A percentile compares a stretch with the other conserved stretches of the same genome.
These are phyloP conservation scores for Eruca vesicaria DNA, from an alignment of 441 rosid species.

Conservation along the genomic window DNA sequence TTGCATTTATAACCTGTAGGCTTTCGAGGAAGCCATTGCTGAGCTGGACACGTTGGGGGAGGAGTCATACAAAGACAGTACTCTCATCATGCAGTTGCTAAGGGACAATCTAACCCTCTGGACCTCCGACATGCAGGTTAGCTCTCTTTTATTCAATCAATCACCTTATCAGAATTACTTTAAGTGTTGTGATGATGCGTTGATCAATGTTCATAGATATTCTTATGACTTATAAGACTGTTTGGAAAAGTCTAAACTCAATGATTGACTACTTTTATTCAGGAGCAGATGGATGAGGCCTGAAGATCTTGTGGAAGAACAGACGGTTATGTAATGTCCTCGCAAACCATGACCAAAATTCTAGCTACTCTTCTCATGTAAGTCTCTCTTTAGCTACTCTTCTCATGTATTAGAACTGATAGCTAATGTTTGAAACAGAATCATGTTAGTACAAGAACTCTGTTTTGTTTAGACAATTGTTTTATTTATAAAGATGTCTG, in stretches of 20 bases:
- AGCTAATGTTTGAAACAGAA: too few relatives aligned
- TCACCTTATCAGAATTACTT: not conserved
- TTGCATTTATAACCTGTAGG: conserved; percentile 23
- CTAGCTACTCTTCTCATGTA: conserved; percentile 24
- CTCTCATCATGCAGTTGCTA: conserved; percentile 56
- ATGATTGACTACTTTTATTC: conserved; percentile 6
- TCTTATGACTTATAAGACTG: not conserved
- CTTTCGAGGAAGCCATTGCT: conserved; percentile 56
- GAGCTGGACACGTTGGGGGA: conserved; percentile 54
- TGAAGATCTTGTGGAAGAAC: conserved; percentile 24
- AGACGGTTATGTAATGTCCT: conserved; percentile 22
- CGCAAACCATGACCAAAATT: not conserved
- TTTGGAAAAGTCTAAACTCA: not conserved
- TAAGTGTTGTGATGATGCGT: not conserved
- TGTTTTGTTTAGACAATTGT: too few relatives aligned
- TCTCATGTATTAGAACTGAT: too few relatives aligned
- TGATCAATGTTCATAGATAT: not conserved
- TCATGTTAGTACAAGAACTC: too few relatives aligned
- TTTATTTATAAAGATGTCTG: too few relatives aligned
- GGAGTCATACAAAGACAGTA: conserved; percentile 58
- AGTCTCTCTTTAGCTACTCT: too few relatives aligned
- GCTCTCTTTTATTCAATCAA: not conserved
- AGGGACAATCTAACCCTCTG: conserved; percentile 55
- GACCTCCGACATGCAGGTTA: conserved; percentile 54
- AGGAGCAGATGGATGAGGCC: conserved; percentile 45